Percentiles rank a stretch among this genome's conserved stretches.
Conservation (phyloP, 768 basidiomycete species). For the Termitomyces sp. region DNA sequence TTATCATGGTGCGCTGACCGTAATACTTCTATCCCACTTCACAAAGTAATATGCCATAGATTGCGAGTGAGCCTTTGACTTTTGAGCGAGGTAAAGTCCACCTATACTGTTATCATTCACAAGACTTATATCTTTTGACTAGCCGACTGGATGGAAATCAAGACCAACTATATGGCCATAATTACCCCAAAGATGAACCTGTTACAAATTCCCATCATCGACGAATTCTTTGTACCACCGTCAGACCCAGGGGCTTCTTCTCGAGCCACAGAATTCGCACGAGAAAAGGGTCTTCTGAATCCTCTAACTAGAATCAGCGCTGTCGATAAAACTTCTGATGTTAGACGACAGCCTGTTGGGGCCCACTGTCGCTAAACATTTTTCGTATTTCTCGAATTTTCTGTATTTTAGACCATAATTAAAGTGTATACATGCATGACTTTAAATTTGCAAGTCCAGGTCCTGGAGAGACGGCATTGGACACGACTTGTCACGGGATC, state of each 20-base stretch:
- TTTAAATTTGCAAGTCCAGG: neutral
- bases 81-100: slow-evolving; percentile 75
- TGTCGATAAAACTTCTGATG: slow-evolving; percentile 14
- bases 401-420: neutral
- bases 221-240: slow-evolving; percentile 88
- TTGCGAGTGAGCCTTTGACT: slow-evolving; percentile 91
- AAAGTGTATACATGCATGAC: neutral
- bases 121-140: slow-evolving; percentile 1
- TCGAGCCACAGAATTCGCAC: slow-evolving; percentile 79
- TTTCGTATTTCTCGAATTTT: neutral
- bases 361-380: slow-evolving; percentile 12
- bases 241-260: slow-evolving; percentile 68
- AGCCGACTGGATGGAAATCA: slow-evolving; percentile 99
- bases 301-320: slow-evolving; percentile 37
- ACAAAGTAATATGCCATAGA: slow-evolving; percentile 29
- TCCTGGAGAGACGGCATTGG: too few species aligned
- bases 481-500: slow-evolving; percentile 5
- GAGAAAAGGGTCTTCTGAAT: slow-evolving; percentile 78
- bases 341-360: slow-evolving; percentile 9
- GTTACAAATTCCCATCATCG: slow-evolving; percentile 89
- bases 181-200: slow-evolving; percentile 96
- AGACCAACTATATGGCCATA: slow-evolving; percentile 92
- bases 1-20: slow-evolving; percentile 67
- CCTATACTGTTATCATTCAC: neutral
- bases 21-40: neutral